A percentile compares a stretch with the other conserved stretches of the same genome.
phyloP scores from a whole-genome alignment of 495 filamentous ascomycete species.

The Penicillium herquei region DNA sequence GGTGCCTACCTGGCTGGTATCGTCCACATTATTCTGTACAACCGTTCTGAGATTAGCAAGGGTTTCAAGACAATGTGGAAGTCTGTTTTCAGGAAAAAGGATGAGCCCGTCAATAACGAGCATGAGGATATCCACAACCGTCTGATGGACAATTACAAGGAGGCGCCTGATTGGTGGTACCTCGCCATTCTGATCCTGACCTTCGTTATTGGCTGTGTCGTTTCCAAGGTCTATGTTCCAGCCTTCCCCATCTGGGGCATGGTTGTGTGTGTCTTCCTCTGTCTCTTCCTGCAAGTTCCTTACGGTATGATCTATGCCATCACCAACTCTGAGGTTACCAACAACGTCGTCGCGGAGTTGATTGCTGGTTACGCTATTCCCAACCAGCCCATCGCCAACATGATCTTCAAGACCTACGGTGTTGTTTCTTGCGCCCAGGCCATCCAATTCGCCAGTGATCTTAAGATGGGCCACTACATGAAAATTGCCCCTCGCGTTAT shows the following conservation, averaged over 20 bases:
- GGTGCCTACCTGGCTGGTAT: slow-evolving; percentile 32
- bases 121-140: slow-evolving; percentile 59
- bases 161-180: slow-evolving; percentile 73
- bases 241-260: slow-evolving; percentile 77
- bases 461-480: slow-evolving; percentile 53
- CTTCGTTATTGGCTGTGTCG: slow-evolving; percentile 56
- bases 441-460: slow-evolving; percentile 38
- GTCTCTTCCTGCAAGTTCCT: slow-evolving; percentile 71
- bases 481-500: slow-evolving; percentile 51
- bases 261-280: slow-evolving; percentile 63
- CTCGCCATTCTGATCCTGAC: slow-evolving; percentile 65
- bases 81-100: slow-evolving; percentile 5
- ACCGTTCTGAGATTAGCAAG: slow-evolving; percentile 42
- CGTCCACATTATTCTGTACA: slow-evolving; percentile 43
- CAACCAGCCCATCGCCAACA: slow-evolving; percentile 75
- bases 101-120: slow-evolving; percentile 35
- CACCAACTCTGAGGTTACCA: slow-evolving; percentile 72
- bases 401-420: slow-evolving; percentile 82
- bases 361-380: slow-evolving; percentile 72
- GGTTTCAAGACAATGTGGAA: slow-evolving; percentile 31
- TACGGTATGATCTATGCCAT: slow-evolving; percentile 82
- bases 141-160: slow-evolving; percentile 52
- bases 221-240: slow-evolving; percentile 47
- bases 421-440: slow-evolving; percentile 50
- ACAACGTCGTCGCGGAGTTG: slow-evolving; percentile 73